Conservation (phyloP, 768 basidiomycete genomes). For the Trametes cubensis region DNA sequence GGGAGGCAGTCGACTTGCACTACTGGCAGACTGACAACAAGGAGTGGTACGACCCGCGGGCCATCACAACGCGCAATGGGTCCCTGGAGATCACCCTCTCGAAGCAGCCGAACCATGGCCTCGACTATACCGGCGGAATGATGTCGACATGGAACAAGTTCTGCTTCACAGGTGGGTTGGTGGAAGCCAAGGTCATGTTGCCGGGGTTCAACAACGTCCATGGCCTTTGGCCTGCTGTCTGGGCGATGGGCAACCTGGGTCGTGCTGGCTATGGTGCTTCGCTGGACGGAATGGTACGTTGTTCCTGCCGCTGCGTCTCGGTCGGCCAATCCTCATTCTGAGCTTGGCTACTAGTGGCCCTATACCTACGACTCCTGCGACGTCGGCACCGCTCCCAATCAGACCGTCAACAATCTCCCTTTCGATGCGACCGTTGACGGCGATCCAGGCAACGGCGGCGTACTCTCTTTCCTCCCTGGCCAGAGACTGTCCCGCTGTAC, state of each 20-base stretch:
- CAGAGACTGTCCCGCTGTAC: slow-evolving; percentile 47
- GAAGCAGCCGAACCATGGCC: slow-evolving; percentile 51
- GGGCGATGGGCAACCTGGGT: slow-evolving; percentile 64
- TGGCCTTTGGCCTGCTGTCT: slow-evolving; percentile 57
- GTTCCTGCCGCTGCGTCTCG: background rate
- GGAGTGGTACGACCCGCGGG: slow-evolving; percentile 87
- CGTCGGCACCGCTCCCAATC: slow-evolving; percentile 82
- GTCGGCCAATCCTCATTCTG: background rate
- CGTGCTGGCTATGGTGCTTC: slow-evolving; percentile 73
- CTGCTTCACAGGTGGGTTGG: slow-evolving; percentile 83
- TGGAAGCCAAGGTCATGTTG: slow-evolving; percentile 64
- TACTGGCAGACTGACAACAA: slow-evolving; percentile 53
- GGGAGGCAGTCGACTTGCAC: slow-evolving; percentile 50
- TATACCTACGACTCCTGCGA: slow-evolving; percentile 78
- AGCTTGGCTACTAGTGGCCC: slow-evolving; percentile 49
- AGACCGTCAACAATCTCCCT: slow-evolving; percentile 69
- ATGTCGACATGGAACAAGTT: slow-evolving; percentile 76
- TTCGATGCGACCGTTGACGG: slow-evolving; percentile 59
- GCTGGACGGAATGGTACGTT: slow-evolving; percentile 51
- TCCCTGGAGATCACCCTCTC: slow-evolving; percentile 54
- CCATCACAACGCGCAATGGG: slow-evolving; percentile 48
- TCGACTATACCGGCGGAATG: slow-evolving; percentile 47
- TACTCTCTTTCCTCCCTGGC: slow-evolving; percentile 52
- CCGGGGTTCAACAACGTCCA: slow-evolving; percentile 69
- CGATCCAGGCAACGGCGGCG: slow-evolving; percentile 44